Evolutionary conservation across 2,329 filamentous ascomycete species (phyloP).

Genomic region (Sphaceloma murrayae): DNA sequence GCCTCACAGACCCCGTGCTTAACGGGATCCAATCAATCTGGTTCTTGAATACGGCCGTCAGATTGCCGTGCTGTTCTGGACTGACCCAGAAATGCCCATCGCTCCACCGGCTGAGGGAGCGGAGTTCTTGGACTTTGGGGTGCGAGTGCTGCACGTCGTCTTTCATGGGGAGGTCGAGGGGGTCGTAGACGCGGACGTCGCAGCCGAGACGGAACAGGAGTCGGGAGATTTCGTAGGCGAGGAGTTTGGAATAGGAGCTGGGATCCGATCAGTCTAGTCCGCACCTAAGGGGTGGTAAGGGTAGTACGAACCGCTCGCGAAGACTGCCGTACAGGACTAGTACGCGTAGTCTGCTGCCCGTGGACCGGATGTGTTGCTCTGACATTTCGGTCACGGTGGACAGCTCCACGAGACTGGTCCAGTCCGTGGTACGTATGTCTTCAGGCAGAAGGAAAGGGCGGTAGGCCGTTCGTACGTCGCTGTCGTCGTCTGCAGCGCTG

Average conservation of each 20-base stretch:
- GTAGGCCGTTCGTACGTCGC: constrained; percentile 39
- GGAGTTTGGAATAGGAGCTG: constrained; percentile 51
- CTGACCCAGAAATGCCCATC: constrained; percentile 58
- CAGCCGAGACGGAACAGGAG: constrained; percentile 56
- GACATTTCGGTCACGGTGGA: constrained; percentile 44
- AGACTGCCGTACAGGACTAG: constrained; percentile 54
- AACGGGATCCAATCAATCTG: constrained; percentile 64
- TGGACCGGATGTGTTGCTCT: constrained; percentile 36
- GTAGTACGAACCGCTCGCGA: constrained; percentile 33
- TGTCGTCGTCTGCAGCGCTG: constrained; percentile 24
- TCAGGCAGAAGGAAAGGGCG: constrained; percentile 47
- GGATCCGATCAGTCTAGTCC: too few species aligned
- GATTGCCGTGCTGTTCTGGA: constrained; percentile 57
- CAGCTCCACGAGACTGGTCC: constrained; percentile 49
- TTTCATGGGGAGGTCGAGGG: constrained; percentile 50
- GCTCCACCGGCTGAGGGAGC: constrained; percentile 52
- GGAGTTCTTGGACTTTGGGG: constrained; percentile 53
- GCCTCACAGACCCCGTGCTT: constrained; percentile 50
- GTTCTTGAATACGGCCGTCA: constrained; percentile 59
- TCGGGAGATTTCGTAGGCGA: constrained; percentile 50
- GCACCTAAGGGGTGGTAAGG: too few species aligned
- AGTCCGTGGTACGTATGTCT: constrained; percentile 38
- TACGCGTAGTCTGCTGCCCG: constrained; percentile 41
- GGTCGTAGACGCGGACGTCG: constrained; percentile 55
- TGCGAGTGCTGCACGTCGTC: constrained; percentile 51